phyloP scores from a whole-genome alignment of 768 basidiomycete genomes.

The Russula vinacea region DNA sequence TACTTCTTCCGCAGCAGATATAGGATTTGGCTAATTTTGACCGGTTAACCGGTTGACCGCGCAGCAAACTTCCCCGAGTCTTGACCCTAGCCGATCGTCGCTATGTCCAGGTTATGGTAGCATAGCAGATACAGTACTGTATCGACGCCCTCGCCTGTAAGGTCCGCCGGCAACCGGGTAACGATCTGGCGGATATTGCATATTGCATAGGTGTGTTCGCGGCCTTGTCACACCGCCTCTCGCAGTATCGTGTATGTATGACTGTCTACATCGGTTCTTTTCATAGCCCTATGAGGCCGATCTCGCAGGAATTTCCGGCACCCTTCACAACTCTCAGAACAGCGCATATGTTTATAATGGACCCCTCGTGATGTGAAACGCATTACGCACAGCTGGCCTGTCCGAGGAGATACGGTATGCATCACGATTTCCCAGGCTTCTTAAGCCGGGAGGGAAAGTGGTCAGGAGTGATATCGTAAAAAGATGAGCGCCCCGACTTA shows the following conservation, averaged over 20 bases:
- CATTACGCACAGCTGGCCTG: not conserved
- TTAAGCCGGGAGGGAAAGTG: not conserved
- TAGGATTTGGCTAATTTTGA: too few species aligned
- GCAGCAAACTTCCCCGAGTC: not conserved
- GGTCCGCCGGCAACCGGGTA: not conserved
- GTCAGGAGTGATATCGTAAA: constrained; percentile 1
- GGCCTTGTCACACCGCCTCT: not conserved
- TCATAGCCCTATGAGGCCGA: not conserved
- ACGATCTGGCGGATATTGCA: not conserved
- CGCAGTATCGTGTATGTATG: not conserved
- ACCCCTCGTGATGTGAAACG: not conserved
- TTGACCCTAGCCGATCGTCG: not conserved
- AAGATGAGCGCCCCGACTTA: not conserved
- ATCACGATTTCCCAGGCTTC: not conserved
- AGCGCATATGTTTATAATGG: not conserved
- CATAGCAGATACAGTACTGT: too few species aligned
- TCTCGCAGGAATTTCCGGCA: not conserved
- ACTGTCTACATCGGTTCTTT: not conserved
- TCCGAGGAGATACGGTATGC: not conserved
- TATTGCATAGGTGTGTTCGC: not conserved
- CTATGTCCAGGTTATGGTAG: not conserved
- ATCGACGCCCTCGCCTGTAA: not conserved
- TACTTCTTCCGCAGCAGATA: not conserved
- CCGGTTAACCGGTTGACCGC: too few species aligned
- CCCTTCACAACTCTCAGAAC: not conserved